phyloP scores from a whole-genome alignment of 176 grass and related monocot species.

The Stipa capillata region DNA sequence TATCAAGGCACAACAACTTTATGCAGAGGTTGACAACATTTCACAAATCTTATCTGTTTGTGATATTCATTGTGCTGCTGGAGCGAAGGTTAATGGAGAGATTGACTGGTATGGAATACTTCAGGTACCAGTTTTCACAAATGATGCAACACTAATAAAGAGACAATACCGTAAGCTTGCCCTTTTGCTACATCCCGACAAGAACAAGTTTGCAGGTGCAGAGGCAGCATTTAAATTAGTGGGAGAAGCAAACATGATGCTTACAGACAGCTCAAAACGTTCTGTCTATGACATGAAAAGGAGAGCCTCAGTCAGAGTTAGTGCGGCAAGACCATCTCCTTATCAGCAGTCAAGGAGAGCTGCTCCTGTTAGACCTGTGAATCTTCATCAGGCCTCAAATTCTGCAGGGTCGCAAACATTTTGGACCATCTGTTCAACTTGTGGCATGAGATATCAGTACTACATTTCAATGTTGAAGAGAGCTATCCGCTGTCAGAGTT shows the following conservation, averaged over 20 bases:
- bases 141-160: conserved; percentile 65
- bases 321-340: conserved; percentile 2
- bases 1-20: conserved; percentile 67
- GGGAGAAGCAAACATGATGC: conserved; percentile 62
- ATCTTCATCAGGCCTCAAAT: conserved; percentile 19
- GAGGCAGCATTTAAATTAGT: conserved; percentile 92
- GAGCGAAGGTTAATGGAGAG: conserved; percentile 54
- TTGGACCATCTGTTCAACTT: conserved; percentile 70
- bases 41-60: conserved; percentile 78
- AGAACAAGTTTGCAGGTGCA: conserved; percentile 80
- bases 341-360: conserved; percentile 27
- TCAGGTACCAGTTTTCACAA: conserved; percentile 40
- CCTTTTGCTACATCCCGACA: conserved; percentile 84
- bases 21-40: conserved; percentile 51
- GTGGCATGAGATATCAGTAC: conserved; percentile 76
- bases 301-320: conserved; percentile 14
- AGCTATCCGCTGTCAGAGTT: conserved; percentile 72
- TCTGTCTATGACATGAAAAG: conserved; percentile 64
- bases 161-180: conserved; percentile 78
- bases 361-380: conserved; percentile 31
- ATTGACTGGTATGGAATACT: conserved; percentile 88
- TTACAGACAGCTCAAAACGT: conserved; percentile 57
- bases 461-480: conserved; percentile 47
- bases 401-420: conserved; percentile 35
- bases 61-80: conserved; percentile 69